Evolutionary conservation across 2,329 filamentous ascomycete species (phyloP).

Genomic region (Nigrospora oryzae): DNA sequence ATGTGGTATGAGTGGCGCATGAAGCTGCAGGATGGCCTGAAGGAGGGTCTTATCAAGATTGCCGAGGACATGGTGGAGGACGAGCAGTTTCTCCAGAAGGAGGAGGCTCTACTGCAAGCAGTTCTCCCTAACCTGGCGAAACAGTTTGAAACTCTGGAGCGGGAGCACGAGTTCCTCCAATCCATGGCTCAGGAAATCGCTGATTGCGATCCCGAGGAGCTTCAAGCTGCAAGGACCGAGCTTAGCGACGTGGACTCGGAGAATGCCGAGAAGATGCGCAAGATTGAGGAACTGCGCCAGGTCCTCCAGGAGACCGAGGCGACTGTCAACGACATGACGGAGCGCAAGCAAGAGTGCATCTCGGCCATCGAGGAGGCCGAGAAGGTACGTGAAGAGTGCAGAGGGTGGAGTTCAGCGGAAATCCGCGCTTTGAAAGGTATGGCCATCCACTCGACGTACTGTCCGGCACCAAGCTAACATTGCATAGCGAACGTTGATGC

Average conservation of each 20-base stretch:
- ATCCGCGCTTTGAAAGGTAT: constrained; percentile 71
- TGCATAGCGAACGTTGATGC: constrained; percentile 51
- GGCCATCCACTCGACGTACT: constrained; percentile 8
- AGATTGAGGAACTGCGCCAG: constrained; percentile 57
- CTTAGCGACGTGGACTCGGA: constrained; percentile 58
- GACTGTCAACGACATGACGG: constrained; percentile 51
- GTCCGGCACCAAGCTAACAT: constrained; percentile 23
- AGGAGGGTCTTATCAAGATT: constrained; percentile 70
- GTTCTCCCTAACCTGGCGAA: constrained; percentile 58
- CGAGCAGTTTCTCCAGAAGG: constrained; percentile 54
- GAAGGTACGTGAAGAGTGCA: constrained; percentile 74
- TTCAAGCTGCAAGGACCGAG: constrained; percentile 63
- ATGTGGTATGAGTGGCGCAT: constrained; percentile 99
- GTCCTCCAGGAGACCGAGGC: constrained; percentile 61
- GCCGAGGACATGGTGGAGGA: constrained; percentile 70
- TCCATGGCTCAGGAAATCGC: constrained; percentile 66
- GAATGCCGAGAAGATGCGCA: constrained; percentile 58
- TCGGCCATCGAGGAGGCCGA: constrained; percentile 77
- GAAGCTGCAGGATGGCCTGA: constrained; percentile 74
- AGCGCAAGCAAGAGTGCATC: constrained; percentile 60
- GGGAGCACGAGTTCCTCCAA: constrained; percentile 60
- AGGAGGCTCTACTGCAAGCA: constrained; percentile 59
- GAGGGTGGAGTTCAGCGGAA: constrained; percentile 80
- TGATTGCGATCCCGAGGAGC: constrained; percentile 71
- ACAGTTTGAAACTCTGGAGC: constrained; percentile 51